Evolutionary conservation across 2,329 filamentous ascomycete species (phyloP), one percentile per base, ranked within the genome.

Genomic region (Helminthosporium solani): DNA sequence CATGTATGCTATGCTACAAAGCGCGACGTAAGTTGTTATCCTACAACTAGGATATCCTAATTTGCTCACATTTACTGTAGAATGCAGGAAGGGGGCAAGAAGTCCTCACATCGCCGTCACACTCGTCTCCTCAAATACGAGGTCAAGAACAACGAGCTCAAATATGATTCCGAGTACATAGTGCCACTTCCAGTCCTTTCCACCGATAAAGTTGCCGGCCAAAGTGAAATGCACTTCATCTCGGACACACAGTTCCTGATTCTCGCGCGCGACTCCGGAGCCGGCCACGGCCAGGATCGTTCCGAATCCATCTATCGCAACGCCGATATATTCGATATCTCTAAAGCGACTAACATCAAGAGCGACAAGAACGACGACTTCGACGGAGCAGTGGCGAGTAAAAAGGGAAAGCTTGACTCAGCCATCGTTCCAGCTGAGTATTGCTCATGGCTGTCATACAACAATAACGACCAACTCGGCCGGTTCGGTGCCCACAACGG

Each of bases 401-500:
- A 64, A 2, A 74, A 73, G 3, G 85, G 85, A 3, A 68, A 73
- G 3, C 69, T 89, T 7, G 73, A 81, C 11, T 41, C 64, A 0
- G 76, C 68, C 11, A 78, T 88, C 53, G 78, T 70, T 2, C 74
- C 82, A 0, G 84, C 82, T 0, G 72, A 72, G 23, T 85, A 87
- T 59, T 89, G 85, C 63, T 62, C 77, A 0, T 89, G 84, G 70
- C 60, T 89, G 25, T 82, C 88, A 58, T 85, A 80, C 64, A 90
- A 89, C 62, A 73, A 84, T 49, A 84, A 86, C 53, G 60, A 71
- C 1, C 77, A 89, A 68, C 73, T 90, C 18, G 77, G 75, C 31
- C 78, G 80, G 16, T 89, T 89, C 53, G 80, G 82, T 0, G 67
- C 87, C 3, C 83, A 86, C 57, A 89, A 89, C 56, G 86, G 86